A percentile compares a stretch with the other conserved stretches of the same genome.
Evolutionary conservation across 345 rosid genomes (phyloP).

Genomic region (Citrus mangshanensis): DNA sequence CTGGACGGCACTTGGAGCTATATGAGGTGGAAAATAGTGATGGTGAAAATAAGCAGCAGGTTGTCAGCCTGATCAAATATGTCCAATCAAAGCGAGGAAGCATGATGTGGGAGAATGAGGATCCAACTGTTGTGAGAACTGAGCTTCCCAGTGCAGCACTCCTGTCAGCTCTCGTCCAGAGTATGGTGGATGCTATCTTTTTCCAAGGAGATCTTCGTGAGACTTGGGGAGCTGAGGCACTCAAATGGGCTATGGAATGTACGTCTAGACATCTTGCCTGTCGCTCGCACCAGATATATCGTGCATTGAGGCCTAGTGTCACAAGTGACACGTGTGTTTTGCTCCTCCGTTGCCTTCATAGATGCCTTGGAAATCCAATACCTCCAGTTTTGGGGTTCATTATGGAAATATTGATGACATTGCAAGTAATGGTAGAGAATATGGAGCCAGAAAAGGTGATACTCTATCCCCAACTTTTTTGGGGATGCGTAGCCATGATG

Average conservation of each 20-base stretch:
- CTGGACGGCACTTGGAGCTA: slow-evolving; percentile 96
- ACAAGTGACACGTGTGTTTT: slow-evolving; percentile 91
- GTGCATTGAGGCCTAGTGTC: slow-evolving; percentile 90
- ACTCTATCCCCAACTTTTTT: slow-evolving; percentile 94
- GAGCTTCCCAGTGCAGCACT: slow-evolving; percentile 98
- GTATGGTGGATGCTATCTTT: slow-evolving; percentile 99
- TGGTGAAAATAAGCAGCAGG: slow-evolving; percentile 97
- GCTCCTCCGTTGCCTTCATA: slow-evolving; percentile 92
- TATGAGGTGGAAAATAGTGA: slow-evolving; percentile 95
- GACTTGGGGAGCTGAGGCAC: slow-evolving; percentile 98
- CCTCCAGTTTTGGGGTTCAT: slow-evolving; percentile 95
- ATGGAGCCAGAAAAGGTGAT: slow-evolving; percentile 99
- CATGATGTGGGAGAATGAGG: slow-evolving; percentile 99
- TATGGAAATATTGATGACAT: slow-evolving; percentile 89
- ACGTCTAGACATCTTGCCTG: slow-evolving; percentile 98
- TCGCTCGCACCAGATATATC: slow-evolving; percentile 98
- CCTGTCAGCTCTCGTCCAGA: slow-evolving; percentile 92
- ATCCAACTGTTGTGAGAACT: slow-evolving; percentile 75
- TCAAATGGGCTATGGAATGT: slow-evolving; percentile 99
- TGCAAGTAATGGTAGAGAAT: slow-evolving; percentile 99
- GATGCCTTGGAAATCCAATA: slow-evolving; percentile 93
- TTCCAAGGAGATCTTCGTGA: slow-evolving; percentile 99
- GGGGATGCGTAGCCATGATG: slow-evolving; percentile 99
- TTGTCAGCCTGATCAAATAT: slow-evolving; percentile 90
- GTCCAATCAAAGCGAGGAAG: slow-evolving; percentile 98